Conservation (phyloP, 2,329 filamentous ascomycete genomes). For the Penicillium sp. region DNA sequence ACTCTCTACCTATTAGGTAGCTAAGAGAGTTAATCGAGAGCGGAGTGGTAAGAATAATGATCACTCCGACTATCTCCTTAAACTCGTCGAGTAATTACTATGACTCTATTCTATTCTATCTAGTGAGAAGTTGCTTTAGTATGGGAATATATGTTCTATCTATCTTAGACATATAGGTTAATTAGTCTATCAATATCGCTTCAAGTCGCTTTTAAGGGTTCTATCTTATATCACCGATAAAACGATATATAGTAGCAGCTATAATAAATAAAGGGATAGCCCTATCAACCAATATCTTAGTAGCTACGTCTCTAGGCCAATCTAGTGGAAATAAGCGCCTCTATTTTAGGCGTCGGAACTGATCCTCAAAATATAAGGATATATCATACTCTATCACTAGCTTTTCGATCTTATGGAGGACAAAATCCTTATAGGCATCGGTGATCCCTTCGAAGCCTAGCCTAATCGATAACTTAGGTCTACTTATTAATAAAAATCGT, state of each 20-base stretch:
- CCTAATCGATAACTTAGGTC: slow-evolving; percentile 27
- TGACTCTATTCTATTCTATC: slow-evolving; percentile 9
- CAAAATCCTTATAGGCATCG: slow-evolving; percentile 20
- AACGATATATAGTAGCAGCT: slow-evolving; percentile 16
- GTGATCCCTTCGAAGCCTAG: background rate
- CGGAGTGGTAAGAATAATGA: slow-evolving; percentile 6
- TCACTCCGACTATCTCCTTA: slow-evolving; percentile 3
- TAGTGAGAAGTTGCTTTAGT: slow-evolving; percentile 17
- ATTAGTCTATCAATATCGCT: slow-evolving; percentile 12
- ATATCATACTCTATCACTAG: slow-evolving; percentile 24
- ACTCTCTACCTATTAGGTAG: background rate
- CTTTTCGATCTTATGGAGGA: slow-evolving; percentile 23
- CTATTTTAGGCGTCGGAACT: background rate
- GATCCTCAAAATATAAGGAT: slow-evolving; percentile 13
- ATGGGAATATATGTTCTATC: slow-evolving; percentile 27
- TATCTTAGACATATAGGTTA: slow-evolving; percentile 15
- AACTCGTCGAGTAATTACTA: slow-evolving; percentile 1
- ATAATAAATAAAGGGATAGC: slow-evolving; percentile 16
- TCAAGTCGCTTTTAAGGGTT: slow-evolving; percentile 13
- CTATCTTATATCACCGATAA: slow-evolving; percentile 5
- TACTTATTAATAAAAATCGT: slow-evolving; percentile 27
- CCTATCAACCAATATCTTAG: slow-evolving; percentile 7
- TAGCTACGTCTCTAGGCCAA: slow-evolving; percentile 8
- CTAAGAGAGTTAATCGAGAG: slow-evolving; percentile 2
- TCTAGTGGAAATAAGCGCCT: slow-evolving; percentile 2